phyloP scores from a whole-genome alignment of 306 rosid species.

The Trifolium subterraneum region DNA sequence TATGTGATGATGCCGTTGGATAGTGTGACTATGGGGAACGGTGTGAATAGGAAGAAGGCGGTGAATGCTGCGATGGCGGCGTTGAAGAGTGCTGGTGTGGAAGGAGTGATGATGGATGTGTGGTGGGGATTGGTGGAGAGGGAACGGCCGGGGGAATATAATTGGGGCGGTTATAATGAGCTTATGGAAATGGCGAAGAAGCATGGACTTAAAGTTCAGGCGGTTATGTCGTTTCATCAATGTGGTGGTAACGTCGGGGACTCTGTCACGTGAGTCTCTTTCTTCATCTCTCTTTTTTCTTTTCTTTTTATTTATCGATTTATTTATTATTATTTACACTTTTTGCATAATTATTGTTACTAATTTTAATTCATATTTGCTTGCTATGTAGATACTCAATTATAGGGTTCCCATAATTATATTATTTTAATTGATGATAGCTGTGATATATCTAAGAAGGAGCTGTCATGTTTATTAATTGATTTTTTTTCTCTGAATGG shows the following conservation, averaged over 20 bases:
- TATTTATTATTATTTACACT: no score
- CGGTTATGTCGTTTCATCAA: slow-evolving; percentile 94
- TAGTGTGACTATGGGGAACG: slow-evolving; percentile 79
- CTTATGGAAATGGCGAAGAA: slow-evolving; percentile 90
- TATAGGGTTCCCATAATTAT: background rate
- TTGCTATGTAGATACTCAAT: background rate
- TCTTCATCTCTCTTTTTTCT: background rate
- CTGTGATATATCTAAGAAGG: no score
- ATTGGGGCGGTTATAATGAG: slow-evolving; percentile 90
- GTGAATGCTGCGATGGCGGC: slow-evolving; percentile 86
- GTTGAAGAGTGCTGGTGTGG: slow-evolving; percentile 91
- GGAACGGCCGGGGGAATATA: slow-evolving; percentile 70
- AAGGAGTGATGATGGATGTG: slow-evolving; percentile 95
- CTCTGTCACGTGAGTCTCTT: slow-evolving; percentile 71
- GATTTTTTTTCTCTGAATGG: no score
- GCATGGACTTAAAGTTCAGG: slow-evolving; percentile 91
- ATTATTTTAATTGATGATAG: no score
- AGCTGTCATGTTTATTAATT: no score
- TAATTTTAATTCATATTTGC: background rate
- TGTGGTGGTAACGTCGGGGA: slow-evolving; percentile 99
- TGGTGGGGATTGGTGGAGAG: slow-evolving; percentile 99
- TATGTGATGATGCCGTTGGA: slow-evolving; percentile 98
- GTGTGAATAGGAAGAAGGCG: slow-evolving; percentile 81
- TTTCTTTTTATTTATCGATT: no score
- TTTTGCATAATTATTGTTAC: background rate